Evolutionary conservation across 371 early-diverging fungal genomes (phyloP).

Genomic region (Apophysomyces variabilis): DNA sequence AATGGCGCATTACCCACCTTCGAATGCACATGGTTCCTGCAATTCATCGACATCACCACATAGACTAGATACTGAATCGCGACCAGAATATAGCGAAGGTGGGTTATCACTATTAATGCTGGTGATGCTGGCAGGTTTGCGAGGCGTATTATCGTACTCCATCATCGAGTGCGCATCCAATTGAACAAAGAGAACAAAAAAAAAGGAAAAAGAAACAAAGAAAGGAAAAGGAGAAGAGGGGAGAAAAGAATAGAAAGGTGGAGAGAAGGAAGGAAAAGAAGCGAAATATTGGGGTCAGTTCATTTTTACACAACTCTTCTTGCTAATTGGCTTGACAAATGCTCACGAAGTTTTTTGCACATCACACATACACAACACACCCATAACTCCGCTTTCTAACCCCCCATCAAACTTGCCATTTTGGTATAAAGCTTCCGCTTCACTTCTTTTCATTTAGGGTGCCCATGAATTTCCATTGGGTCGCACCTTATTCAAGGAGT

Average conservation of each 20-base stretch:
- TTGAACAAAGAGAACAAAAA: background rate
- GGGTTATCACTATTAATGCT: conserved; percentile 20
- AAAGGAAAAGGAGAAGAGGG: background rate
- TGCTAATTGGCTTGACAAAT: conserved; percentile 11
- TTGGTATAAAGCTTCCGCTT: background rate
- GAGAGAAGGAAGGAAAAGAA: conserved; percentile 6
- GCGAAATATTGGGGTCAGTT: conserved; percentile 12
- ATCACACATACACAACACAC: background rate
- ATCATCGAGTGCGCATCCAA: conserved; percentile 5
- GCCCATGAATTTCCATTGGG: conserved; percentile 9
- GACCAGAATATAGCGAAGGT: conserved; percentile 24
- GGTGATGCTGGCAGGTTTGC: conserved; percentile 20
- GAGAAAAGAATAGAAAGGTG: conserved; percentile 2
- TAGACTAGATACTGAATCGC: conserved; percentile 16
- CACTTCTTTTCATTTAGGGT: background rate
- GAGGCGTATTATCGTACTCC: conserved; percentile 13
- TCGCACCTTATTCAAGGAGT: conserved; percentile 1
- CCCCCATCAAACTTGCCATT: conserved; percentile 1
- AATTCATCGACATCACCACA: conserved; percentile 19
- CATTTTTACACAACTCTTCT: conserved; percentile 6
- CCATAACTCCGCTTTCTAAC: conserved; percentile 2
- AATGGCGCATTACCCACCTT: conserved; percentile 17
- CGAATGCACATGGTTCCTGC: conserved; percentile 21
- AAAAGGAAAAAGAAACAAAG: conserved; percentile 1
- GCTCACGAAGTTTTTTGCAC: background rate